Percentiles rank a stretch among this genome's conserved stretches.
phyloP scores from a whole-genome alignment of 371 early-diverging fungal species.

The Haplosporangium sp. region DNA sequence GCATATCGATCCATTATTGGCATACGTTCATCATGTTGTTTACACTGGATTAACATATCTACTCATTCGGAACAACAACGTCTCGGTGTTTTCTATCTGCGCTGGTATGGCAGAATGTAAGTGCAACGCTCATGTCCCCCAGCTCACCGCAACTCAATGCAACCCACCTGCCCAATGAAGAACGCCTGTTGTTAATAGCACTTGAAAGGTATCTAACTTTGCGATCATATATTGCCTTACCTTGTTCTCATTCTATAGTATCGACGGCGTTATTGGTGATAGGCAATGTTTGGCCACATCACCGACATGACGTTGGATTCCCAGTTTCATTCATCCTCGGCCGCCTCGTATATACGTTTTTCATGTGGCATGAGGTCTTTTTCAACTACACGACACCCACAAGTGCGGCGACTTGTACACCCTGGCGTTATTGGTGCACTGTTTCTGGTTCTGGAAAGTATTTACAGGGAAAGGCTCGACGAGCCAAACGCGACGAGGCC shows the following conservation, averaged over 20 bases:
- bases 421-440: conserved; percentile 3
- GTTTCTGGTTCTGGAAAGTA: conserved; percentile 17
- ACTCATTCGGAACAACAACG: background rate
- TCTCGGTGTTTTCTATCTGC: conserved; percentile 10
- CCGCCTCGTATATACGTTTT: conserved; percentile 1
- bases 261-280: conserved; percentile 6
- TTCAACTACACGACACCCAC: conserved; percentile 4
- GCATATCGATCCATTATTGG: conserved; percentile 34
- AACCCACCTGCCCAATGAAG: too few relatives aligned
- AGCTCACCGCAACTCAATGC: too few relatives aligned
- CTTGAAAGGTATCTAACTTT: too few relatives aligned
- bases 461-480: conserved; percentile 1
- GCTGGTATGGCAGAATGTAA: conserved; percentile 19
- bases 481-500: conserved; percentile 5
- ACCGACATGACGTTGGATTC: conserved; percentile 7
- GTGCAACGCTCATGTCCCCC: background rate
- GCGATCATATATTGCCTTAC: too few relatives aligned
- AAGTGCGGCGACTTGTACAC: background rate
- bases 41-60: conserved; percentile 29
- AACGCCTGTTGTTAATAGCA: too few relatives aligned
- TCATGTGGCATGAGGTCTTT: conserved; percentile 14
- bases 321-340: background rate
- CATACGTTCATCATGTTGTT: conserved; percentile 62
- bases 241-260: background rate
- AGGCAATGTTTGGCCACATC: conserved; percentile 16